Evolutionary conservation across 768 basidiomycete species (phyloP).

Genomic region (Boletus huronensis): DNA sequence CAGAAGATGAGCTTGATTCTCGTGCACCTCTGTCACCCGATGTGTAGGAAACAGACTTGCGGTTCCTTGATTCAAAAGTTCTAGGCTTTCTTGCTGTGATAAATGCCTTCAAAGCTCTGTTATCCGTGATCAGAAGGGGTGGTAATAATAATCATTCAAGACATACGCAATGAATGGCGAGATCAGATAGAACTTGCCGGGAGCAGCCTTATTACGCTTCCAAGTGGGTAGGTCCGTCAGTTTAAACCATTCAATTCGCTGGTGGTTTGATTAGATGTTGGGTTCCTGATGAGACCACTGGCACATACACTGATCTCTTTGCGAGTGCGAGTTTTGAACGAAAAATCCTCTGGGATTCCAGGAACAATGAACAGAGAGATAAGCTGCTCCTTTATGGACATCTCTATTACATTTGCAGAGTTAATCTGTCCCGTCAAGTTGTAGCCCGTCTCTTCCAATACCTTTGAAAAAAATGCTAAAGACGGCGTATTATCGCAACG

Average conservation of each 20-base stretch:
- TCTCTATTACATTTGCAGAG: slow-evolving; percentile 69
- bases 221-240: slow-evolving; percentile 89
- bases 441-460: slow-evolving; percentile 96
- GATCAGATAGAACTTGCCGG: slow-evolving; percentile 90
- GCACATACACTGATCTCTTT: slow-evolving; percentile 93
- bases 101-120: slow-evolving; percentile 53
- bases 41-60: slow-evolving; percentile 31
- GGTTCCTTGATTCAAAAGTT: slow-evolving; percentile 32
- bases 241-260: slow-evolving; percentile 98
- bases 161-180: slow-evolving; percentile 87
- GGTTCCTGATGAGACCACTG: neutral
- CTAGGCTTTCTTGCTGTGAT: slow-evolving; percentile 62
- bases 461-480: slow-evolving; percentile 46
- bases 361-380: slow-evolving; percentile 90
- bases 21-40: slow-evolving; percentile 39
- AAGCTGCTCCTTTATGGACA: slow-evolving; percentile 85
- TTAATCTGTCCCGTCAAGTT: slow-evolving; percentile 70
- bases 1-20: slow-evolving; percentile 67
- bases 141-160: neutral
- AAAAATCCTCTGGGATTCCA: slow-evolving; percentile 81
- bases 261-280: slow-evolving; percentile 11
- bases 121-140: slow-evolving; percentile 1
- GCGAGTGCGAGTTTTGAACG: slow-evolving; percentile 89
- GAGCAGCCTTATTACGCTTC: slow-evolving; percentile 68
- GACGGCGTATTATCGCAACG: neutral